Conservation (phyloP, 2,329 filamentous ascomycete genomes). For the Neocucurbitaria cava region DNA sequence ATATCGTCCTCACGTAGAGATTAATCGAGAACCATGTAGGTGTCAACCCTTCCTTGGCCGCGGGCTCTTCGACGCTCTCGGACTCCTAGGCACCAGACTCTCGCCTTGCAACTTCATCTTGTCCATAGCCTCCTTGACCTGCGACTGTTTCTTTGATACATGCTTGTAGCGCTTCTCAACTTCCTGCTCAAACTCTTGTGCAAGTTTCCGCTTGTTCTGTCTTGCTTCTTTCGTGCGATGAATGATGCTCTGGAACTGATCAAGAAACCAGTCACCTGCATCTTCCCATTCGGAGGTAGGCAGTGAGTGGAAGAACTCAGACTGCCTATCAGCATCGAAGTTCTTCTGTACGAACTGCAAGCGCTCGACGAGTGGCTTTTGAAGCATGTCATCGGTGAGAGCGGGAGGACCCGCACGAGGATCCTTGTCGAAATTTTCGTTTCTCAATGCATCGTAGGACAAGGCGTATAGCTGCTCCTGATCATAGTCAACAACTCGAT, state of each 20-base stretch:
- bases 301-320: slow-evolving; percentile 60
- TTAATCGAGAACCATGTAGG: not conserved
- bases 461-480: slow-evolving; percentile 53
- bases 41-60: slow-evolving; percentile 13
- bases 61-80: slow-evolving; percentile 33
- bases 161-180: slow-evolving; percentile 60
- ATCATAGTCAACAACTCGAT: slow-evolving; percentile 54
- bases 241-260: slow-evolving; percentile 60
- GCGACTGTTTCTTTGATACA: slow-evolving; percentile 57
- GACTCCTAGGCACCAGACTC: slow-evolving; percentile 57
- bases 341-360: slow-evolving; percentile 33
- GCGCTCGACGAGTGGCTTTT: slow-evolving; percentile 39
- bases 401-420: slow-evolving; percentile 27
- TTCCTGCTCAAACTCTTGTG: slow-evolving; percentile 62
- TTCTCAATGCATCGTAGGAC: slow-evolving; percentile 56
- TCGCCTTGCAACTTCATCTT: slow-evolving; percentile 63
- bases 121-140: slow-evolving; percentile 58
- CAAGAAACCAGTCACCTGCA: slow-evolving; percentile 66
- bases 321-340: slow-evolving; percentile 48
- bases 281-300: slow-evolving; percentile 66
- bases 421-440: slow-evolving; percentile 57
- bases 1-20: too few species aligned
- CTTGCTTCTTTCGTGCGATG: slow-evolving; percentile 60
- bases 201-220: slow-evolving; percentile 61
- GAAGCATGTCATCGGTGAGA: slow-evolving; percentile 32